Base-by-base conservation (phyloP, 768 basidiomycete genomes). In the Leccinum aurantiacum region DNA sequence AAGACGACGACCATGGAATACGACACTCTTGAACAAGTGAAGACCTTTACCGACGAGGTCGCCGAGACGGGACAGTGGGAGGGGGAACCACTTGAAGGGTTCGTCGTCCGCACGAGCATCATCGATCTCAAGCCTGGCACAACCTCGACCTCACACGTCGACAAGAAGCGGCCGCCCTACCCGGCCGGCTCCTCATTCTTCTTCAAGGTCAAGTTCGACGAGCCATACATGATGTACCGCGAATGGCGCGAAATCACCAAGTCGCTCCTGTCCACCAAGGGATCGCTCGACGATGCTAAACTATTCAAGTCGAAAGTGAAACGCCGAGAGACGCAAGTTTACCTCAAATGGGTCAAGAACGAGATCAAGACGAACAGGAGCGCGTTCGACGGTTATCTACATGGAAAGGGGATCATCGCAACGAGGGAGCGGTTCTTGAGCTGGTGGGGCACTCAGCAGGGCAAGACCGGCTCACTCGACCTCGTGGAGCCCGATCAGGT, bases 201-300 rank as follows among this genome's bases (percentile, higher is more conserved):
- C 82, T 98, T 97, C 87, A 99, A 99, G 71, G 82, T 98, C 77
- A 99, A 99, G 72, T 98, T 98, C 74, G 95, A 98, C 74, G 93
- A 98, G 69, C 96, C 96, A 3, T 99, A 99, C 72, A 87, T 98
- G 83, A 95, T 96, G 87, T 98, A 97, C 76, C 89, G 97, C 57
- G 92, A 95, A 71, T 98, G 95, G 94, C 83, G 96, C 57, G 96
- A 98, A 75, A 81, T 95, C 55, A 98, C 97, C 6, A 91, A 92
- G 71, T 74, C 72, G 11, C 78, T 96, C n/a, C 78, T 95, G 9
- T 67, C 76, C 7, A 63, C 75, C 48, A 74, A 78, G 46, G 67
- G 64, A 54, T 63, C 69, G 41, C 67, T 65, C 54, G 73, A 60
- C 15, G 68, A 74, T 1, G 72, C 69, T 6, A 75, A 75, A 46